Percentiles rank a stretch among this genome's conserved stretches.
Evolutionary conservation across 2,329 filamentous ascomycete species (phyloP).

Genomic region (Xylariaceae sp.): DNA sequence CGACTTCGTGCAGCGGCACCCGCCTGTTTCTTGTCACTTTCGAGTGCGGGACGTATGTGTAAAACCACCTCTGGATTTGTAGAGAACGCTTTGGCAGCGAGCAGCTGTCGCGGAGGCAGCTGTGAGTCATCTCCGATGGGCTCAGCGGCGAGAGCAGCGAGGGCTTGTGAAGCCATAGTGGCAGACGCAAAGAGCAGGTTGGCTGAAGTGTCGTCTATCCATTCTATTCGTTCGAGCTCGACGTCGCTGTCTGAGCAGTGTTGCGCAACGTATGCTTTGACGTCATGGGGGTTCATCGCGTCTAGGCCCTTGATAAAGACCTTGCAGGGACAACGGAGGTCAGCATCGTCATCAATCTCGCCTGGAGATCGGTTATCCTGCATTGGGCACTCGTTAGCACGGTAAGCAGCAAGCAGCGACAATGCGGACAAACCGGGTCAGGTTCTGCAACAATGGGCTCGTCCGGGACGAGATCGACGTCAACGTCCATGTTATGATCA

Average conservation of each 20-base stretch:
- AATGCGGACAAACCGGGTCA: constrained; percentile 13
- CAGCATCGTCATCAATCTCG: constrained; percentile 33
- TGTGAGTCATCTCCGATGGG: constrained; percentile 50
- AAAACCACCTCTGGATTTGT: constrained; percentile 65
- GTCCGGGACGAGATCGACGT: constrained; percentile 45
- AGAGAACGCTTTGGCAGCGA: constrained; percentile 64
- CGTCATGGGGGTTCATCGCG: constrained; percentile 71
- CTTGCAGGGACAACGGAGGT: constrained; percentile 50
- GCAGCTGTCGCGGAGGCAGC: constrained; percentile 55
- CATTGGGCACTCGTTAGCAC: constrained; percentile 15
- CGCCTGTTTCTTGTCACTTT: constrained; percentile 71
- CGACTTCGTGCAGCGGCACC: constrained; percentile 76
- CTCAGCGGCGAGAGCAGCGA: constrained; percentile 48
- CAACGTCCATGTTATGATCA: constrained; percentile 67
- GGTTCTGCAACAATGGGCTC: constrained; percentile 33
- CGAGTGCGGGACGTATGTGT: constrained; percentile 67
- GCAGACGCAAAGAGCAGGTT: constrained; percentile 72
- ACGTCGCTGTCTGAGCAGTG: constrained; percentile 55
- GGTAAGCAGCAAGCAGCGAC: not conserved
- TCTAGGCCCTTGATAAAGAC: constrained; percentile 83
- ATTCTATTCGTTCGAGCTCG: constrained; percentile 61
- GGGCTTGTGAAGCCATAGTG: constrained; percentile 47
- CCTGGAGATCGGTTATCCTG: constrained; percentile 32
- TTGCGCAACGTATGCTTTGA: constrained; percentile 67
- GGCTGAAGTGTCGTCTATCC: constrained; percentile 90